phyloP scores from a whole-genome alignment of 78 protist genomes.

The Dictyostelium purpureum region DNA sequence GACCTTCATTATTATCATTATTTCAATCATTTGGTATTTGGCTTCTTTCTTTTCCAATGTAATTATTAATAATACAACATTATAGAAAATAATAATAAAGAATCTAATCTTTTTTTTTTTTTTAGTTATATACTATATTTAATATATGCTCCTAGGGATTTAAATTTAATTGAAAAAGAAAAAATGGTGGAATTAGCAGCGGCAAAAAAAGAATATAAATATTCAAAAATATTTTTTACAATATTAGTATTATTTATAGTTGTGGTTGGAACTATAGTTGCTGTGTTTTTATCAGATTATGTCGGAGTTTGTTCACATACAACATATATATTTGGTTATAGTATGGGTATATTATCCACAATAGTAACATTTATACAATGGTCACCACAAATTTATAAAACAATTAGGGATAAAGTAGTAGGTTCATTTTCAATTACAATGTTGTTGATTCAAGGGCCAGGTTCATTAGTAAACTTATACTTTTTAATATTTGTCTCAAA shows the following conservation, averaged over 20 bases:
- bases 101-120: neutral
- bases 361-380: constrained; percentile 76
- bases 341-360: constrained; percentile 46
- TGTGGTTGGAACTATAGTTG: neutral
- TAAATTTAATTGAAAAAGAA: neutral
- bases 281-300: too few relatives aligned
- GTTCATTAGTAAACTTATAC: constrained; percentile 47
- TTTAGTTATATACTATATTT: constrained; percentile 24
- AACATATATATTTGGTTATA: constrained; percentile 54
- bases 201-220: constrained; percentile 39
- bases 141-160: constrained; percentile 37
- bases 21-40: constrained; percentile 47
- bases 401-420: constrained; percentile 19
- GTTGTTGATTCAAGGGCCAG: constrained; percentile 76
- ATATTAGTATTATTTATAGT: neutral
- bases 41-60: constrained; percentile 66
- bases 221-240: constrained; percentile 28
- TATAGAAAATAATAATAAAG: neutral
- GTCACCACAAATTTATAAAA: constrained; percentile 82
- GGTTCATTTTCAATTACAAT: constrained; percentile 79
- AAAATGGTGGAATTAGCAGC: neutral
- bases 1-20: constrained; percentile 58
- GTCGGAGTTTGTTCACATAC: constrained; percentile 47
- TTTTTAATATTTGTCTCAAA: constrained; percentile 62
- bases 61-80: neutral